phyloP scores from a whole-genome alignment of 2,329 filamentous ascomycete genomes.

The Ophiostoma novo-ulmi region DNA sequence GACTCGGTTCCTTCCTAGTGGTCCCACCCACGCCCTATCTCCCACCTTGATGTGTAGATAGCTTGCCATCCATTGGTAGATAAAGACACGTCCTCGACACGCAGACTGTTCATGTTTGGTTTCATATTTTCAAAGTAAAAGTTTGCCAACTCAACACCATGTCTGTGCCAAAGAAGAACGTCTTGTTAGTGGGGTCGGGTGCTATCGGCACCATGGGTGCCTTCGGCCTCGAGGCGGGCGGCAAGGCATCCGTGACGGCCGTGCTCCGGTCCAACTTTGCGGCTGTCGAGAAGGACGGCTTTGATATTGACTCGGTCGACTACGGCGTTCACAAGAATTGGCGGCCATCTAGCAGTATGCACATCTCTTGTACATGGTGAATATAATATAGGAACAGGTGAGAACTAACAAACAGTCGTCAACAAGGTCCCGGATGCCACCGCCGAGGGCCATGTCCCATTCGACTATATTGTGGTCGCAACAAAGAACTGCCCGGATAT shows the following conservation, averaged over 20 bases:
- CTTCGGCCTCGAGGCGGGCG: slow-evolving; percentile 24
- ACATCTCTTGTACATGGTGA: neutral
- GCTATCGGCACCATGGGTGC: slow-evolving; percentile 25
- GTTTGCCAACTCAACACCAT: neutral
- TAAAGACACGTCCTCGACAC: neutral
- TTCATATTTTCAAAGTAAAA: neutral
- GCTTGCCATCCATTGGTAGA: neutral
- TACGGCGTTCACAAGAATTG: slow-evolving; percentile 21
- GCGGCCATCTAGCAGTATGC: slow-evolving; percentile 17
- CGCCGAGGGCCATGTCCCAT: slow-evolving; percentile 6
- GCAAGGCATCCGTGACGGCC: slow-evolving; percentile 24
- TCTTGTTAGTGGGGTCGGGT: slow-evolving; percentile 25
- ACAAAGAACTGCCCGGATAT: slow-evolving; percentile 26
- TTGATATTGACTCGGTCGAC: slow-evolving; percentile 22
- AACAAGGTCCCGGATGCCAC: slow-evolving; percentile 19
- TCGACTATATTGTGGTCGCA: slow-evolving; percentile 24
- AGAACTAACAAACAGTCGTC: slow-evolving; percentile 13
- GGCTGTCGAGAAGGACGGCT: slow-evolving; percentile 22
- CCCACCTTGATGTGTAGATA: neutral
- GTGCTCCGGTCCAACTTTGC: slow-evolving; percentile 26
- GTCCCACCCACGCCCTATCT: slow-evolving; percentile 7
- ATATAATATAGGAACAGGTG: neutral
- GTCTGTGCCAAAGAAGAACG: slow-evolving; percentile 17
- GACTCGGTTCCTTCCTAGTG: slow-evolving; percentile 9
- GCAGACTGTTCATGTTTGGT: neutral